phyloP scores from a whole-genome alignment of 2,329 filamentous ascomycete genomes.

The Hypoxylon sp. region DNA sequence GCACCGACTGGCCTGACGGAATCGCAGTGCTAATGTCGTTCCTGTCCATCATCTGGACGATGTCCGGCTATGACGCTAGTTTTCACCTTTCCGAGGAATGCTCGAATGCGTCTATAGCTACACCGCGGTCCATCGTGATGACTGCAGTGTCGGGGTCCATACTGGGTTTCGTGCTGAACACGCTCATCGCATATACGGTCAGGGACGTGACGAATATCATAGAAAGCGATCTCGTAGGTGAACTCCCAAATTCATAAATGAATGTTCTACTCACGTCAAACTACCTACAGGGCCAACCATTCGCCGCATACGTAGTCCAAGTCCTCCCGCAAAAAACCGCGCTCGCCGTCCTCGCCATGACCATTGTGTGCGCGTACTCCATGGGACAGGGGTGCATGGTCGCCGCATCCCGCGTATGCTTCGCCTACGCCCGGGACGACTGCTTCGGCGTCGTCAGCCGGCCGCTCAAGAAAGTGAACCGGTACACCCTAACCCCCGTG shows the following conservation, averaged over 20 bases:
- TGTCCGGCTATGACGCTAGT: slow-evolving; percentile 54
- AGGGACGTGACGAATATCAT: slow-evolving; percentile 72
- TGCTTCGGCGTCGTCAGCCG: slow-evolving; percentile 72
- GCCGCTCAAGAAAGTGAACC: slow-evolving; percentile 73
- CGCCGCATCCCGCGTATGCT: slow-evolving; percentile 74
- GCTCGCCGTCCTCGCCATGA: slow-evolving; percentile 74
- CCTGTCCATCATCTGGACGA: slow-evolving; percentile 55
- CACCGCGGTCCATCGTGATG: slow-evolving; percentile 79
- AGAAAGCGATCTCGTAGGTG: slow-evolving; percentile 67
- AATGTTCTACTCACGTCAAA: slow-evolving; percentile 1
- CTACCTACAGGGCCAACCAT: slow-evolving; percentile 70
- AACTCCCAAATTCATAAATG: too few species aligned
- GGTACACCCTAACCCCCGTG: slow-evolving; percentile 73
- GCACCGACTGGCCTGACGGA: slow-evolving; percentile 77
- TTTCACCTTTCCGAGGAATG: slow-evolving; percentile 84
- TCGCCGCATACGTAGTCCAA: slow-evolving; percentile 78
- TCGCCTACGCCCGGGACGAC: slow-evolving; percentile 80
- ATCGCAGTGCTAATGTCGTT: slow-evolving; percentile 80
- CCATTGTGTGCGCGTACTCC: slow-evolving; percentile 77
- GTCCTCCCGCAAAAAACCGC: slow-evolving; percentile 72
- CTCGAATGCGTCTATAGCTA: slow-evolving; percentile 78
- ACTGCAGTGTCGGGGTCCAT: slow-evolving; percentile 76
- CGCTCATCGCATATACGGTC: slow-evolving; percentile 81
- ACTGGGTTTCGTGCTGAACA: slow-evolving; percentile 80
- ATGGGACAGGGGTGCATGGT: slow-evolving; percentile 84